A percentile compares a stretch with the other conserved stretches of the same genome.
Conservation (phyloP, 306 rosid genomes). For the Oxytropis ochrocephala region DNA sequence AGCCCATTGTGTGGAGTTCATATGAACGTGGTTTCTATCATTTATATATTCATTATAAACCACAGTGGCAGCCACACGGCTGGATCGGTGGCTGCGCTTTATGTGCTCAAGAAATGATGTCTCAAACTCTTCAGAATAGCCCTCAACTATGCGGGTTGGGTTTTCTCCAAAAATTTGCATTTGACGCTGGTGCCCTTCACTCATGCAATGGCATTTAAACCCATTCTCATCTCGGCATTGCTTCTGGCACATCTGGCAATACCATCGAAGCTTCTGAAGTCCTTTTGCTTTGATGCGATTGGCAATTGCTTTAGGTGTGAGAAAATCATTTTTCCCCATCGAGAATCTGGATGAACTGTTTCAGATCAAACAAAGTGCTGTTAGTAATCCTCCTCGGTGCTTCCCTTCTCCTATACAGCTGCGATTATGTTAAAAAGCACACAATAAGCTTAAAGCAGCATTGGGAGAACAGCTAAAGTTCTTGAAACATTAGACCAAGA, state of each 20-base stretch:
- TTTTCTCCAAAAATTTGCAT: slow-evolving; percentile 87
- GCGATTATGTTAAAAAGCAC: neutral
- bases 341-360: neutral
- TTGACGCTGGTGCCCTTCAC: slow-evolving; percentile 94
- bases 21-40: slow-evolving; percentile 77
- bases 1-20: slow-evolving; percentile 84
- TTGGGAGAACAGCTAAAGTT: neutral
- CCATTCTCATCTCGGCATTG: slow-evolving; percentile 95
- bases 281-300: slow-evolving; percentile 91
- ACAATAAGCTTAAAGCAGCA: neutral
- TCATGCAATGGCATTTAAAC: slow-evolving; percentile 90
- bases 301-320: slow-evolving; percentile 88
- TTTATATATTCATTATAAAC: slow-evolving; percentile 85
- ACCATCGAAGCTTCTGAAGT: slow-evolving; percentile 91
- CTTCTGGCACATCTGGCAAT: slow-evolving; percentile 99
- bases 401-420: neutral
- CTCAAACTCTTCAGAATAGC: slow-evolving; percentile 85
- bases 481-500: neutral
- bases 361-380: neutral
- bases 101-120: slow-evolving; percentile 62
- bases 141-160: slow-evolving; percentile 60
- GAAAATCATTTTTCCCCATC: slow-evolving; percentile 90
- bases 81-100: slow-evolving; percentile 79
- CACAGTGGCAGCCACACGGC: slow-evolving; percentile 89
- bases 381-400: neutral